Conservation (phyloP, 2,329 filamentous ascomycete species). For the Parascedosporium putredinis region DNA sequence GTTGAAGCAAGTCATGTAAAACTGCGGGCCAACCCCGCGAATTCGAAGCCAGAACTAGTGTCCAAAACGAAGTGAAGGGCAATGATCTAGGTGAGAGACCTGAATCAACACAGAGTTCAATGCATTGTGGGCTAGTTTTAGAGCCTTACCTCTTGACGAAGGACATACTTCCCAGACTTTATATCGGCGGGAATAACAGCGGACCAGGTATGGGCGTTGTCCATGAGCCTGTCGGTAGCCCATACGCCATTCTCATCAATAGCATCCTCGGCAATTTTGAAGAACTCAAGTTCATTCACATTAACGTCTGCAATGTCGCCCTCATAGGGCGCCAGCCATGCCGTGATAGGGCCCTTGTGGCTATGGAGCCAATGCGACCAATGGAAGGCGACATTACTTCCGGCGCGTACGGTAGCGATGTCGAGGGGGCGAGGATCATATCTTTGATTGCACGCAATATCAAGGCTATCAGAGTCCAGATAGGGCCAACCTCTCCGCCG, state of each 20-base stretch:
- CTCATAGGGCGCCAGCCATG: constrained; percentile 27
- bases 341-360: constrained; percentile 26
- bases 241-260: constrained; percentile 23
- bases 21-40: constrained; percentile 21
- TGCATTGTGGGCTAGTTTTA: background rate
- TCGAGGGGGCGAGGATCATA: constrained; percentile 22
- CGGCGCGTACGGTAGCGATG: constrained; percentile 26
- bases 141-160: constrained; percentile 34
- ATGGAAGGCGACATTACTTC: constrained; percentile 26
- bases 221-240: constrained; percentile 30
- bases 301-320: constrained; percentile 24
- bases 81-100: background rate
- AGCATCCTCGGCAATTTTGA: constrained; percentile 24
- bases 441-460: constrained; percentile 33
- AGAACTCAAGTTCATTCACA: constrained; percentile 23
- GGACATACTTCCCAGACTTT: constrained; percentile 36
- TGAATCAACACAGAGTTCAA: background rate
- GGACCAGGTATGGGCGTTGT: constrained; percentile 30
- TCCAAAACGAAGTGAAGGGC: constrained; percentile 33
- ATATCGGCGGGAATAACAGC: constrained; percentile 33
- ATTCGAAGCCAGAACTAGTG: constrained; percentile 20
- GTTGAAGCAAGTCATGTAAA: constrained; percentile 27
- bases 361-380: constrained; percentile 26
- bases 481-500: constrained; percentile 37
- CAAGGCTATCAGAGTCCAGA: constrained; percentile 24